phyloP scores from a whole-genome alignment of 305 asterid genomes.

The Caryopteris hybrid region DNA sequence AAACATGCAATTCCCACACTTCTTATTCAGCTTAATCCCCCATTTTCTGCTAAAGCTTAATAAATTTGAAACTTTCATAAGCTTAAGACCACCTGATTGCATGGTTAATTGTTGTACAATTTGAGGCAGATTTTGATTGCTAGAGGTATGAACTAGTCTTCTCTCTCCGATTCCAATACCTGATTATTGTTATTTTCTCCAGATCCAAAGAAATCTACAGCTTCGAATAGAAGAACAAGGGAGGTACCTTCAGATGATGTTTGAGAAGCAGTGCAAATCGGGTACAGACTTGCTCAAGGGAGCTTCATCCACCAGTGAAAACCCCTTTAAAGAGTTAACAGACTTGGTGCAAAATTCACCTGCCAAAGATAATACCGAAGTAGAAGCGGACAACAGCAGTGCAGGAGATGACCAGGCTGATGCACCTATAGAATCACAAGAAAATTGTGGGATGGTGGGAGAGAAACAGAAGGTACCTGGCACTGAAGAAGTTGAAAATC shows the following conservation, averaged over 20 bases:
- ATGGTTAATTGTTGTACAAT: background rate
- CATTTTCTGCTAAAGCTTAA: background rate
- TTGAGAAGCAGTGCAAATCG: constrained; percentile 57
- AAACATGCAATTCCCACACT: background rate
- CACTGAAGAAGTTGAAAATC: constrained; percentile 24
- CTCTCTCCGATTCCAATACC: background rate
- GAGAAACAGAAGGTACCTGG: constrained; percentile 33
- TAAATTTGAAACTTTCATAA: background rate
- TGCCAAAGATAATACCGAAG: constrained; percentile 23
- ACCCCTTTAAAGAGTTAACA: constrained; percentile 32
- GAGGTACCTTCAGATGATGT: constrained; percentile 53
- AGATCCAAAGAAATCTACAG: constrained; percentile 69
- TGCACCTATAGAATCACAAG: constrained; percentile 18
- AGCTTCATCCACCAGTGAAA: constrained; percentile 40
- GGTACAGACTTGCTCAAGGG: constrained; percentile 49
- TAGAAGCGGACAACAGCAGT: constrained; percentile 30
- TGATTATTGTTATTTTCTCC: constrained; percentile 17
- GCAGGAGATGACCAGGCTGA: constrained; percentile 8
- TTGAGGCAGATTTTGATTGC: background rate
- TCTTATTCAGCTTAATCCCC: background rate
- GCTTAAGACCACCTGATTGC: background rate
- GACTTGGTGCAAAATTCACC: constrained; percentile 35
- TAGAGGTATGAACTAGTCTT: background rate
- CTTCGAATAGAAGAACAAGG: constrained; percentile 70
- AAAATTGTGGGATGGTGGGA: constrained; percentile 18